Conservation (phyloP, 1,284 basidiomycete genomes). For the Apiotrichum mycotoxinovorans region DNA sequence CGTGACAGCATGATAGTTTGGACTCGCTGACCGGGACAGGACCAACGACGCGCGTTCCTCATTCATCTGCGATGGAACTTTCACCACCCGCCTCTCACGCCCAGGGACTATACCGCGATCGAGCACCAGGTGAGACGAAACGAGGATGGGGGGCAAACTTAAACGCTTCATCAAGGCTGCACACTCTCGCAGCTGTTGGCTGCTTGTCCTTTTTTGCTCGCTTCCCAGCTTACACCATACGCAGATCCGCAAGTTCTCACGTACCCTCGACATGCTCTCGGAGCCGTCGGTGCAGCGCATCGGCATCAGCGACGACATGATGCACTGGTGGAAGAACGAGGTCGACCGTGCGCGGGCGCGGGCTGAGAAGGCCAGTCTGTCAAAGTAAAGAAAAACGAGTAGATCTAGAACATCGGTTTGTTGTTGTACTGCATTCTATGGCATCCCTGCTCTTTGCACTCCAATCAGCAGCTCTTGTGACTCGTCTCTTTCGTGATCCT, state of each 20-base stretch:
- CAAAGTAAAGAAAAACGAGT: slow-evolving; percentile 1
- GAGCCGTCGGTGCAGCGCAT: slow-evolving; percentile 40
- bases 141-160: too few relatives aligned
- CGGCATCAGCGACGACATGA: slow-evolving; percentile 41
- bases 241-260: slow-evolving; percentile 44
- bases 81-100: slow-evolving; percentile 41
- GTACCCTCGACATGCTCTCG: slow-evolving; percentile 47
- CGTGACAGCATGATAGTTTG: background rate
- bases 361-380: slow-evolving; percentile 8
- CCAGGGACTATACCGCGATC: slow-evolving; percentile 48
- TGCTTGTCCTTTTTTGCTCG: background rate
- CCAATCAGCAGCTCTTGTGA: too few relatives aligned
- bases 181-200: background rate
- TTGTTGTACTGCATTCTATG: slow-evolving; percentile 9
- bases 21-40: slow-evolving; percentile 4
- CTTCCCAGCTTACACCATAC: slow-evolving; percentile 1
- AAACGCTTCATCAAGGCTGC: too few relatives aligned
- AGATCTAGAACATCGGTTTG: background rate
- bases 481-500: too few relatives aligned
- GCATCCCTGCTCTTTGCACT: background rate
- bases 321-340: slow-evolving; percentile 46
- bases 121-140: slow-evolving; percentile 51
- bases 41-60: slow-evolving; percentile 32
- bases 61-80: slow-evolving; percentile 48
- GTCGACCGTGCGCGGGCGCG: slow-evolving; percentile 21